phyloP scores from a whole-genome alignment of 2,329 filamentous ascomycete genomes.

The Tolypocladium paradoxum region DNA sequence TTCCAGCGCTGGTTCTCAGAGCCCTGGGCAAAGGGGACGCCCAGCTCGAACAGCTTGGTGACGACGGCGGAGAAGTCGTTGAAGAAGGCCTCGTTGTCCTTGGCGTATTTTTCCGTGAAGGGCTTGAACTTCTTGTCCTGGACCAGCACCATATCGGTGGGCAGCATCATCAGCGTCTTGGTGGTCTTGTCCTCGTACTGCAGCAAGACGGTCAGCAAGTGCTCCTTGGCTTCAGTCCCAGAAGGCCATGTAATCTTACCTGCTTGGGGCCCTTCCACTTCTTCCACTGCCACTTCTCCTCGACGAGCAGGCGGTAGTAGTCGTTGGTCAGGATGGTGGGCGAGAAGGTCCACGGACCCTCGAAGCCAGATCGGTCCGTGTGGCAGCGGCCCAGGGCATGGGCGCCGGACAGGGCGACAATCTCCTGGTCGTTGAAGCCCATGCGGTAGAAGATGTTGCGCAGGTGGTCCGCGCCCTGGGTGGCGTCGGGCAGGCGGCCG shows the following conservation, averaged over 20 bases:
- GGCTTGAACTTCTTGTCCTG: conserved; percentile 79
- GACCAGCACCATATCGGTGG: conserved; percentile 77
- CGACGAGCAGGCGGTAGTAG: conserved; percentile 76
- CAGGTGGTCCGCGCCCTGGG: conserved; percentile 70
- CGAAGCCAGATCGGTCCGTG: conserved; percentile 75
- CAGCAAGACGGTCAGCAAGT: conserved; percentile 21
- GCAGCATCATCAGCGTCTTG: conserved; percentile 94
- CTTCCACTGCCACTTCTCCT: conserved; percentile 86
- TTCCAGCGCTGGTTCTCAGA: conserved; percentile 43
- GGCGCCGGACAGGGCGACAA: conserved; percentile 78
- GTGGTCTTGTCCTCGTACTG: conserved; percentile 79
- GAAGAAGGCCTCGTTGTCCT: conserved; percentile 87
- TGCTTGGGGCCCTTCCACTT: conserved; percentile 88
- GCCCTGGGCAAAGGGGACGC: conserved; percentile 72
- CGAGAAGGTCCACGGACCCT: conserved; percentile 86
- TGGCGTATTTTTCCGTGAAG: conserved; percentile 78
- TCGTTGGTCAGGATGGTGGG: conserved; percentile 91
- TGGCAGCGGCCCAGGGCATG: conserved; percentile 88
- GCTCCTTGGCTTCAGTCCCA: too few species aligned
- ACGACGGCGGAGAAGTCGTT: conserved; percentile 77
- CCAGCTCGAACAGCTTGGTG: conserved; percentile 81
- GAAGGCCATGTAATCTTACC: too few species aligned
- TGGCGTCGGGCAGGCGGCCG: conserved; percentile 72
- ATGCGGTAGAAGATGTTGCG: conserved; percentile 91
- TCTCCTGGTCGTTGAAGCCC: conserved; percentile 96